A percentile compares a stretch with the other conserved stretches of the same genome.
Conservation (phyloP, 768 basidiomycete species). For the Zangia roseola region DNA sequence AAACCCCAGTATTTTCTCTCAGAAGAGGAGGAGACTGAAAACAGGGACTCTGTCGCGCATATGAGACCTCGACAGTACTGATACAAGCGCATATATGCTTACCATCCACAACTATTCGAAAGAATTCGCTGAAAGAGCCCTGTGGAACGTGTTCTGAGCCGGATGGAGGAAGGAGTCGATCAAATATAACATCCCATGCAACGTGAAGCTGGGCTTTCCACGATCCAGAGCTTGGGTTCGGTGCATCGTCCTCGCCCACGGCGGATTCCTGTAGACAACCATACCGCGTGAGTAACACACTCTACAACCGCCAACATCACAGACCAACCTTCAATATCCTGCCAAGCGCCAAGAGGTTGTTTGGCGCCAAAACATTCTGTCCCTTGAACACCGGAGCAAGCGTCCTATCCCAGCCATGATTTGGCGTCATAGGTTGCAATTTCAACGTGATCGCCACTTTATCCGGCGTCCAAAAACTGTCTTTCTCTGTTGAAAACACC, state of each 20-base stretch:
- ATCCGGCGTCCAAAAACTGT: slow-evolving; percentile 75
- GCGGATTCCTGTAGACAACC: slow-evolving; percentile 49
- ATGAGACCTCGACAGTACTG: background rate
- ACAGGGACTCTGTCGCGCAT: slow-evolving; percentile 68
- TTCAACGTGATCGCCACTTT: slow-evolving; percentile 80
- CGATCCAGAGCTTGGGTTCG: slow-evolving; percentile 50
- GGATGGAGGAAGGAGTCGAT: slow-evolving; percentile 60
- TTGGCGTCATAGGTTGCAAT: slow-evolving; percentile 59
- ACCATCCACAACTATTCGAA: slow-evolving; percentile 90
- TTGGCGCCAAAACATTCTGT: slow-evolving; percentile 59
- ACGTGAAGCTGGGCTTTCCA: slow-evolving; percentile 95
- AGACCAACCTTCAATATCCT: slow-evolving; percentile 70
- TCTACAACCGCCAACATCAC: background rate
- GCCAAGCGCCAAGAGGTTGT: slow-evolving; percentile 75
- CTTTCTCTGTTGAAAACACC: slow-evolving; percentile 40
- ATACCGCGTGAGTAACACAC: slow-evolving; percentile 10
- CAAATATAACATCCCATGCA: slow-evolving; percentile 84
- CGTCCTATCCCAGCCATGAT: slow-evolving; percentile 64
- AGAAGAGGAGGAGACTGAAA: slow-evolving; percentile 77
- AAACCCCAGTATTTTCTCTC: slow-evolving; percentile 98
- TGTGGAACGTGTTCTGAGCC: slow-evolving; percentile 35
- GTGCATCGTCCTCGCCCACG: slow-evolving; percentile 50
- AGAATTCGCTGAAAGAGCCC: slow-evolving; percentile 88
- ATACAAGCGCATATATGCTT: slow-evolving; percentile 20
- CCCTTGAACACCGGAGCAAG: slow-evolving; percentile 78